A percentile compares a stretch with the other conserved stretches of the same genome.
These are phyloP conservation scores for Skeletonema potamos DNA, from an alignment of 108 stramenopile species.

Conservation along the genomic window DNA sequence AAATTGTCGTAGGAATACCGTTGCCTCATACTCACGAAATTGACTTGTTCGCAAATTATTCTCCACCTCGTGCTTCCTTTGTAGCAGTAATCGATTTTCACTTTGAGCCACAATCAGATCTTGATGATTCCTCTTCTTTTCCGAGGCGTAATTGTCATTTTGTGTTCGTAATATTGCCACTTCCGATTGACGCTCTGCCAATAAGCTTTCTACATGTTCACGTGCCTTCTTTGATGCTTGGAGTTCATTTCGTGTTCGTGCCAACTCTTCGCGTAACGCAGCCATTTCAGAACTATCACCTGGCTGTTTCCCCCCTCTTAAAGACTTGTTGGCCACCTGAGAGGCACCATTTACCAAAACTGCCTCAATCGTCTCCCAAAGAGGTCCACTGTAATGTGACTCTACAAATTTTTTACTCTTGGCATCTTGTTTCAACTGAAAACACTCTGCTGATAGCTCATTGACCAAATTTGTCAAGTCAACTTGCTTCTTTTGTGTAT, in stretches of 20 bases:
- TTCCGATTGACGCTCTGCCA: slow-evolving; percentile 61
- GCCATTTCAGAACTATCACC: slow-evolving; percentile 28
- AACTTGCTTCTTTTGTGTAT: slow-evolving; percentile 56
- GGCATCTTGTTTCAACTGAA: slow-evolving; percentile 57
- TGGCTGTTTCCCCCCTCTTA: not conserved
- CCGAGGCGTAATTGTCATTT: slow-evolving; percentile 56
- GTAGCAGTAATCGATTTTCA: slow-evolving; percentile 49
- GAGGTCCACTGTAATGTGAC: slow-evolving; percentile 43
- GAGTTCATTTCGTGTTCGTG: slow-evolving; percentile 25
- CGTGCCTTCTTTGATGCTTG: slow-evolving; percentile 27
- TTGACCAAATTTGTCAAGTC: slow-evolving; percentile 61
- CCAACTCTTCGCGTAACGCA: slow-evolving; percentile 34
- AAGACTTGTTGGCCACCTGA: slow-evolving; percentile 23
- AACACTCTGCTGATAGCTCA: slow-evolving; percentile 65
- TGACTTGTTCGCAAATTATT: slow-evolving; percentile 74
- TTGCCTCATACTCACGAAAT: slow-evolving; percentile 89
- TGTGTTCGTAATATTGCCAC: slow-evolving; percentile 66
- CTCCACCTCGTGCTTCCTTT: slow-evolving; percentile 63
- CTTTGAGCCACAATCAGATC: slow-evolving; percentile 57
- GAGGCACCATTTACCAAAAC: slow-evolving; percentile 47
- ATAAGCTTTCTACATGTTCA: slow-evolving; percentile 41
- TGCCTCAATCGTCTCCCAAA: slow-evolving; percentile 51
- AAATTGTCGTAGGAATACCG: slow-evolving; percentile 82
- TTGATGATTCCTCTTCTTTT: slow-evolving; percentile 56
- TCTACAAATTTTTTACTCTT: slow-evolving; percentile 28